phyloP scores from a whole-genome alignment of 2,329 filamentous ascomycete species.

The Penicillium verrucosum region DNA sequence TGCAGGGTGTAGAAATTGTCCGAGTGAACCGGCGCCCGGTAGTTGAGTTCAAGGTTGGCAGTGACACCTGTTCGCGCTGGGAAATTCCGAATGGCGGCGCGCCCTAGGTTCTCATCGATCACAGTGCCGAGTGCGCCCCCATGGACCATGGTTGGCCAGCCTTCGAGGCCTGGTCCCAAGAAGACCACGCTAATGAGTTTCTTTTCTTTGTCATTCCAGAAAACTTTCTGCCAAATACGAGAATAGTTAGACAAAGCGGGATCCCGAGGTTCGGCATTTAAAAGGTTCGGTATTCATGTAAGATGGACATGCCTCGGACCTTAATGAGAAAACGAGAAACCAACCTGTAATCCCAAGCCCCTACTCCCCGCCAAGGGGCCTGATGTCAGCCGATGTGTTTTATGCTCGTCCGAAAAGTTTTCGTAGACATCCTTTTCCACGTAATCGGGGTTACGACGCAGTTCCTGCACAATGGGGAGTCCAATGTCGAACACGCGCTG shows the following conservation, averaged over 20 bases:
- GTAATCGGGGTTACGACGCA: conserved; percentile 40
- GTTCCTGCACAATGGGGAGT: conserved; percentile 37
- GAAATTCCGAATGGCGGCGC: conserved; percentile 55
- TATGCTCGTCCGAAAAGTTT: conserved; percentile 36
- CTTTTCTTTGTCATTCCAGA: conserved; percentile 58
- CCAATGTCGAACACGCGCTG: conserved; percentile 30
- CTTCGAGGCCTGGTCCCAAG: conserved; percentile 62
- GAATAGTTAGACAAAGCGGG: conserved; percentile 16
- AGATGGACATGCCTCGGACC: conserved; percentile 1
- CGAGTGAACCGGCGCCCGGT: conserved; percentile 58
- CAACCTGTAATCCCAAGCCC: conserved; percentile 42
- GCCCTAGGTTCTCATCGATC: conserved; percentile 66
- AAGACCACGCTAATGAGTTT: conserved; percentile 63
- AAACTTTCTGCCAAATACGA: conserved; percentile 54
- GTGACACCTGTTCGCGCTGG: conserved; percentile 53
- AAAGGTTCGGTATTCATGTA: conserved; percentile 12
- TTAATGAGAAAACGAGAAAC: conserved; percentile 16
- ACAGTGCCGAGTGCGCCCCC: conserved; percentile 67
- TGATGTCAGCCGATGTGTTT: conserved; percentile 35
- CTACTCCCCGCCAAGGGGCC: conserved; percentile 41
- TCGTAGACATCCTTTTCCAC: conserved; percentile 40
- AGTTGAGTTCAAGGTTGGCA: conserved; percentile 59
- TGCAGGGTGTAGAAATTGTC: conserved; percentile 63
- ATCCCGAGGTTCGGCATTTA: conserved; percentile 20
- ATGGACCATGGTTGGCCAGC: conserved; percentile 71